Conservation (phyloP, 2,329 filamentous ascomycete genomes). For the Ophiostoma sp. region DNA sequence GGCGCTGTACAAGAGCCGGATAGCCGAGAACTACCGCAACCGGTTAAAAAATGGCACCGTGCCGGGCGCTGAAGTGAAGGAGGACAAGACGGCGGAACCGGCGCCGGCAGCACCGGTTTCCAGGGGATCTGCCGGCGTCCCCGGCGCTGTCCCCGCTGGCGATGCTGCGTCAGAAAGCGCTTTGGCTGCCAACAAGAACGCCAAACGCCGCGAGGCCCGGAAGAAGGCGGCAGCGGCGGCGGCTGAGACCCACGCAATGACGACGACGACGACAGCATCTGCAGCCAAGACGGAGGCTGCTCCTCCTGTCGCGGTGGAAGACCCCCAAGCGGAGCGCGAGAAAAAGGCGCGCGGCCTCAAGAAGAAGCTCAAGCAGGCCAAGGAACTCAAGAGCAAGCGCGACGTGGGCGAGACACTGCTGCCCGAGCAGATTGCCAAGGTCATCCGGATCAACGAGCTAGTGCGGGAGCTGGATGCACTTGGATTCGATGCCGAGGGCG, state of each 20-base stretch:
- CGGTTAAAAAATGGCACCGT: slow-evolving; percentile 65
- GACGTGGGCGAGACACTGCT: slow-evolving; percentile 79
- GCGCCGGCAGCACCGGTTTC: background rate
- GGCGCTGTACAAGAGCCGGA: slow-evolving; percentile 92
- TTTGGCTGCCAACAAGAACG: slow-evolving; percentile 75
- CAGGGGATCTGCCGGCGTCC: background rate
- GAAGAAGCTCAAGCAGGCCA: slow-evolving; percentile 94
- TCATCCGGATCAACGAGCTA: slow-evolving; percentile 94
- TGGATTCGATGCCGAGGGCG: slow-evolving; percentile 73
- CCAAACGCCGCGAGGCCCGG: slow-evolving; percentile 73
- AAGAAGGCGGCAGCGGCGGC: slow-evolving; percentile 32
- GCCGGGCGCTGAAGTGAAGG: slow-evolving; percentile 64
- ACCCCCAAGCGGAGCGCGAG: slow-evolving; percentile 70
- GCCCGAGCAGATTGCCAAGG: slow-evolving; percentile 94
- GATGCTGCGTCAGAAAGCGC: slow-evolving; percentile 39
- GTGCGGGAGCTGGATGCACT: slow-evolving; percentile 82
- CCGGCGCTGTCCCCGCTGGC: background rate
- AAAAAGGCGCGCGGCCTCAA: slow-evolving; percentile 90
- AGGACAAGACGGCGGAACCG: background rate
- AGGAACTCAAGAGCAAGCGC: slow-evolving; percentile 87
- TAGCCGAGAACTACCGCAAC: slow-evolving; percentile 80
- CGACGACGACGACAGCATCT: slow-evolving; percentile 55
- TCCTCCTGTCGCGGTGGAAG: slow-evolving; percentile 29
- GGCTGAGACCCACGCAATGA: background rate
- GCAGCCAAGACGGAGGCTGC: slow-evolving; percentile 31